Percentiles rank a stretch among this genome's conserved stretches.
Evolutionary conservation across 768 basidiomycete genomes (phyloP).

Genomic region (Lactarius evosmus): DNA sequence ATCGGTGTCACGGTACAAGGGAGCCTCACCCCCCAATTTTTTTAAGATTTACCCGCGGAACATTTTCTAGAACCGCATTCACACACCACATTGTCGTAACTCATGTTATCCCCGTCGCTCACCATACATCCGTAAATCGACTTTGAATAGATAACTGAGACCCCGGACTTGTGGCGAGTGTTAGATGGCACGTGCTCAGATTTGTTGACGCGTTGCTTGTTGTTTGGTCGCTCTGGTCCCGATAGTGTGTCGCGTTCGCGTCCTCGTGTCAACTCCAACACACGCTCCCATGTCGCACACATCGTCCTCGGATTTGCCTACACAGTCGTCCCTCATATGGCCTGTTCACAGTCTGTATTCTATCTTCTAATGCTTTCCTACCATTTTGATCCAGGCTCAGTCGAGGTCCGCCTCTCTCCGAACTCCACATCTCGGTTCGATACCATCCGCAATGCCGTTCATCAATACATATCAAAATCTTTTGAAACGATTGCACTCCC

Average conservation of each 20-base stretch:
- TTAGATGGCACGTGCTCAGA: constrained; percentile 25
- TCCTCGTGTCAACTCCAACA: not conserved
- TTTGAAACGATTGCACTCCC: constrained; percentile 68
- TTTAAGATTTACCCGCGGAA: too few relatives aligned
- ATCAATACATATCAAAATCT: constrained; percentile 51
- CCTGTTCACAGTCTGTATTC: constrained; percentile 57
- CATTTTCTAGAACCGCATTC: too few relatives aligned
- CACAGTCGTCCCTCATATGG: constrained; percentile 42
- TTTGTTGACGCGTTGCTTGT: constrained; percentile 57
- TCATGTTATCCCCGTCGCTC: too few relatives aligned
- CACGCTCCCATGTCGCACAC: constrained; percentile 12
- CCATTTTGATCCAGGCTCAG: constrained; percentile 38
- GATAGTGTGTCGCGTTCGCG: not conserved
- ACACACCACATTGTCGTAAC: too few relatives aligned
- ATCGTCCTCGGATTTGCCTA: constrained; percentile 21
- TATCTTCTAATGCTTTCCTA: not conserved
- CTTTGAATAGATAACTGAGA: too few relatives aligned
- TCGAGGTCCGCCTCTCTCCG: constrained; percentile 77
- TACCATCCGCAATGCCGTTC: constrained; percentile 62
- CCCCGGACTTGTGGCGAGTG: too few relatives aligned
- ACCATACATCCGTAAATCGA: too few relatives aligned
- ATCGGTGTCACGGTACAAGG: constrained; percentile 24
- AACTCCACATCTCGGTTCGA: constrained; percentile 73
- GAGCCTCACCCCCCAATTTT: too few relatives aligned
- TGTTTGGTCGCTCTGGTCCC: constrained; percentile 41